Base-by-base conservation (phyloP, 805 yeast species). In the Metschnikowia continentalis region DNA sequence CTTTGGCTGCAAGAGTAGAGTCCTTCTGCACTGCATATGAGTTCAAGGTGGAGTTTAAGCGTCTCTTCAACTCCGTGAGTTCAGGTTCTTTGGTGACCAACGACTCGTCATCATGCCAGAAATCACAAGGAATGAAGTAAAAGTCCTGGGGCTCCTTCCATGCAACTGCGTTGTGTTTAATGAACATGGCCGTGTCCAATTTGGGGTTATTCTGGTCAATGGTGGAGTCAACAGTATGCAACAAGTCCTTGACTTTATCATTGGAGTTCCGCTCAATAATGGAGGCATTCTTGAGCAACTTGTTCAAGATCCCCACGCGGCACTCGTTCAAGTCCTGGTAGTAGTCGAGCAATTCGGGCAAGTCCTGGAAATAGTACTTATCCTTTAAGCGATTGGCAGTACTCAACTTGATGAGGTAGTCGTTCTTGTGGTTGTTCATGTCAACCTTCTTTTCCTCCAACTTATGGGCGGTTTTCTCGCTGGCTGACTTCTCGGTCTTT, bases 21-120 rank as follows among this genome's bases (percentile, higher is more conserved):
- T 68, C 63, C 62, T 75, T 79, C 48, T 64, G 66, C 42, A 59
- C 68, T 26, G 74, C 67, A 57, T 77, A 79, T 19, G 67, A 66
- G 3, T 62, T 52, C 26, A 70, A 62, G 14, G 77, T 66, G 22
- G 59, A 53, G 53, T 79, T 79, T 52, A 88, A 69, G 47, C 70
- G 69, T 50, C 74, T 71, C 62, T 80, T 82, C 61, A 87, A 69
- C 37, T 78, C 80, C 6, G 78, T 73, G 47, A 85, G 69, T 61
- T 83, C 88, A 5, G 75, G 77, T 39, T 79, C 83, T 41, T 79
- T 77, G 5, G 78, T 73, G 55, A 85, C 76, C 61, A 88, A 77
- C 35, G 79, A 72, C 56, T 90, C 96, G 67, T 94, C 97, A 62
- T 94, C 99, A 68, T 92, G 98, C 99, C 99, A 94, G 39, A 94